Evolutionary conservation across 306 rosid genomes (phyloP).

Genomic region (Vigna mungo): DNA sequence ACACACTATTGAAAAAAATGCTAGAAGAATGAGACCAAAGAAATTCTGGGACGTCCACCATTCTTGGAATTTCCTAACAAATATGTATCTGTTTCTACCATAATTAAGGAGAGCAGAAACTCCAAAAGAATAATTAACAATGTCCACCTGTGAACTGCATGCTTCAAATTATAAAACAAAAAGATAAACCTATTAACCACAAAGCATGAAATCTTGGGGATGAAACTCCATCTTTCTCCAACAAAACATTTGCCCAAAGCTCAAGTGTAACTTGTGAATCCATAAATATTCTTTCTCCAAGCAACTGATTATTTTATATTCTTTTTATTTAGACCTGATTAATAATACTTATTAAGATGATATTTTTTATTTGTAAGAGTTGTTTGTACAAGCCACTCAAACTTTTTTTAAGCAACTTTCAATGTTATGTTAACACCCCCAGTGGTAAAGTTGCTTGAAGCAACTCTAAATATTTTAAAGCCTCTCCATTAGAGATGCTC

Average conservation of each 20-base stretch:
- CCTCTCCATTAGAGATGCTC: no score
- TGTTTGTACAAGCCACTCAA: no score
- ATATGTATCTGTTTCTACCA: constrained; percentile 12
- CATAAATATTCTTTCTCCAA: no score
- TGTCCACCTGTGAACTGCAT: background rate
- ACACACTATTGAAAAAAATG: constrained; percentile 25
- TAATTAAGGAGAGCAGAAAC: background rate
- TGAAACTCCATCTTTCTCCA: constrained; percentile 13
- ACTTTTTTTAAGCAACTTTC: no score
- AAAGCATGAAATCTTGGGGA: no score
- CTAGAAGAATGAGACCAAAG: background rate
- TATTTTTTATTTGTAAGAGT: no score
- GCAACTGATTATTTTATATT: no score
- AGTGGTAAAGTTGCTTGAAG: no score
- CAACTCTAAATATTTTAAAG: no score
- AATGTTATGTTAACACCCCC: no score
- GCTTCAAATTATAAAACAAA: constrained; percentile 7
- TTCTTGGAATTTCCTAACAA: constrained; percentile 20
- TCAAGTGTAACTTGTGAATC: background rate
- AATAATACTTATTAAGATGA: no score
- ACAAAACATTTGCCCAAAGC: background rate
- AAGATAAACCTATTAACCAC: background rate
- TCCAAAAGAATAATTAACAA: constrained; percentile 18
- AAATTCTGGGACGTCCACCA: background rate
- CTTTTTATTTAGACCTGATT: no score